Evolutionary conservation across 2,329 filamentous ascomycete species (phyloP), one percentile per base, ranked within the genome.

Genomic region (Clonostachys byssicola): DNA sequence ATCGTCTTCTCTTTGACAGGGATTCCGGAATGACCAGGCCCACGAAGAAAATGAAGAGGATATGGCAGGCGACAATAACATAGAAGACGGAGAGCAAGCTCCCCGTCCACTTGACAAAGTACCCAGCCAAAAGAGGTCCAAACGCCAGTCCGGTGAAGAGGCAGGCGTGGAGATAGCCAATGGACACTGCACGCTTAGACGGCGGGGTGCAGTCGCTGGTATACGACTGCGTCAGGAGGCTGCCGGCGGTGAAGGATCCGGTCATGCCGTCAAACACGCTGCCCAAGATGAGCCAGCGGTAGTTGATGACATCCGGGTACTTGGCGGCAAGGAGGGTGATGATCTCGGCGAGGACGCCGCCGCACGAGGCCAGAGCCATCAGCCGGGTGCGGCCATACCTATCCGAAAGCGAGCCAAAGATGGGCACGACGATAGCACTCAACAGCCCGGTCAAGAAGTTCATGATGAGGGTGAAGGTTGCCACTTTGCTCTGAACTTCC

Each of bases 121-220:
- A 86, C 3, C 88, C 92, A 0, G 91, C 86, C 18, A 95, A 60
- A 4, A 95, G 75, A 8, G 94, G 94, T 0, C 94, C 94, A 34
- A 92, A 67, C 0, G 94, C 92, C 42, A 97, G 81, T n/a, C 94
- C 94, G 2, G 80, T 78, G 64, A 96, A 97, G 9, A 99, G 74
- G 55, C 86, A 91, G 12, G 89, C 91, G 58, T 97, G 89, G 57
- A 97, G 86, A 61, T 92, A 92, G 7, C 90, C 92, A 63, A 97
- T 94, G 5, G 85, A 82, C 8, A 95, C 87, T 50, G 86, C 88
- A 17, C 94, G 83, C 58, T 81, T 82, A 33, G 88, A 86, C 0
- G 91, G 88, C 5, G 87, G 74, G 1, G 91, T 92, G 65, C 90
- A 96, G 65, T 99, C 94, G 39, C 89, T 85, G 12, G 88, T 86